Conservation (phyloP, 495 filamentous ascomycete genomes). For the Cercophora scortea region DNA sequence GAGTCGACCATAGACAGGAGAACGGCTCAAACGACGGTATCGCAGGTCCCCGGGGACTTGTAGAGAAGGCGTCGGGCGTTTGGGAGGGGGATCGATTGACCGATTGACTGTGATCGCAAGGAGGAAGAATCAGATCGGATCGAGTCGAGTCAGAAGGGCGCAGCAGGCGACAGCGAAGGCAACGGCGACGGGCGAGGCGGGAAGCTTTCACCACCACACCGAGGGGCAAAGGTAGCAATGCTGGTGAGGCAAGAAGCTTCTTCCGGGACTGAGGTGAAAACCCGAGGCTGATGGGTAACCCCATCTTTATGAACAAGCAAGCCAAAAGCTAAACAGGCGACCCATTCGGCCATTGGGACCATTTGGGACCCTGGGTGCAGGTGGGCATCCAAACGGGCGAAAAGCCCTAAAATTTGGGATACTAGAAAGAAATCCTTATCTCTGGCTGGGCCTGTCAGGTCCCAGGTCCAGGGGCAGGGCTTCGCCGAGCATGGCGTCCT, state of each 20-base stretch:
- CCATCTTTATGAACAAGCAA: slow-evolving; percentile 11
- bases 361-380: neutral
- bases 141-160: neutral
- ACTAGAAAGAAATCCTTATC: slow-evolving; percentile 22
- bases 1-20: neutral
- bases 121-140: neutral
- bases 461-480: slow-evolving; percentile 3
- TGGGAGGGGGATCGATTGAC: neutral
- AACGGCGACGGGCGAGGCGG: neutral
- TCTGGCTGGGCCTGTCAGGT: slow-evolving; percentile 9
- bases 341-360: neutral
- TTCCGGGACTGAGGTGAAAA: neutral
- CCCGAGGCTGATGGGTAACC: slow-evolving; percentile 3
- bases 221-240: neutral
- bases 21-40: neutral
- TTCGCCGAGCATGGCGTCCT: slow-evolving; percentile 8
- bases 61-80: neutral
- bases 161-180: neutral
- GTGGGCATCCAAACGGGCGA: slow-evolving; percentile 1
- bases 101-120: too few species aligned
- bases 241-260: slow-evolving; percentile 1
- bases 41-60: neutral
- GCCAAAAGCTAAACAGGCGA: neutral
- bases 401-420: neutral
- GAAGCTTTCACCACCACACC: neutral